Conservation (phyloP, 495 filamentous ascomycete species). For the Oleoguttula mirabilis region DNA sequence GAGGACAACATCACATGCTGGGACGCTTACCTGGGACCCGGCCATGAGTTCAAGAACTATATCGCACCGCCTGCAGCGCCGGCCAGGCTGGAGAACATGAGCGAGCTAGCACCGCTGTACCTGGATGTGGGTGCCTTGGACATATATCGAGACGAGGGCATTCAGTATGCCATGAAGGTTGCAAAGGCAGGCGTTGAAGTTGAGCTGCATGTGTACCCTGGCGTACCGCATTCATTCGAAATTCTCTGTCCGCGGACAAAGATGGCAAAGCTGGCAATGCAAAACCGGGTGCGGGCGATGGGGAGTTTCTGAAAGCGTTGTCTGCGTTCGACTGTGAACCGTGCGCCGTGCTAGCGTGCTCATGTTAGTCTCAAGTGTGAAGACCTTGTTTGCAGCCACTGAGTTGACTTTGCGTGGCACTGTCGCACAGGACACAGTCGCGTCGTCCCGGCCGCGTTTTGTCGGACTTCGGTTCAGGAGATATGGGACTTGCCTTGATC, state of each 20-base stretch:
- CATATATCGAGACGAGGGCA: constrained; percentile 5
- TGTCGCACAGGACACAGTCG: no score
- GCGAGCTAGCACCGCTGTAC: not conserved
- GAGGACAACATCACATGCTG: constrained; percentile 3
- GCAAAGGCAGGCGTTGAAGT: constrained; percentile 6
- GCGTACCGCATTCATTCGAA: constrained; percentile 12
- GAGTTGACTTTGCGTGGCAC: no score
- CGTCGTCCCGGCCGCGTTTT: no score
- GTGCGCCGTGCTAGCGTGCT: no score
- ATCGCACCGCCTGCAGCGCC: not conserved
- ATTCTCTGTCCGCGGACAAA: not conserved
- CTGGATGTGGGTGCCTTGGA: constrained; percentile 6
- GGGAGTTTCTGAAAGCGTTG: constrained; percentile 4
- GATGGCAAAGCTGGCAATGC: constrained; percentile 4
- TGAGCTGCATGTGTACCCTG: constrained; percentile 12
- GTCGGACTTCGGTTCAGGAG: no score
- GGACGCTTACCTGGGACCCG: not conserved
- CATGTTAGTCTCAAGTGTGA: no score
- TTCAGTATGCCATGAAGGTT: constrained; percentile 4
- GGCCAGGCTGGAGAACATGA: not conserved
- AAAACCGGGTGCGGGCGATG: not conserved
- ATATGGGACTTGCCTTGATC: no score
- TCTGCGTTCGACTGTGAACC: no score
- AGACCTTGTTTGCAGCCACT: no score
- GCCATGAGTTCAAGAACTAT: constrained; percentile 1